Base-by-base conservation (phyloP, 164 flowering plant species). In the Sextonia rubra region DNA sequence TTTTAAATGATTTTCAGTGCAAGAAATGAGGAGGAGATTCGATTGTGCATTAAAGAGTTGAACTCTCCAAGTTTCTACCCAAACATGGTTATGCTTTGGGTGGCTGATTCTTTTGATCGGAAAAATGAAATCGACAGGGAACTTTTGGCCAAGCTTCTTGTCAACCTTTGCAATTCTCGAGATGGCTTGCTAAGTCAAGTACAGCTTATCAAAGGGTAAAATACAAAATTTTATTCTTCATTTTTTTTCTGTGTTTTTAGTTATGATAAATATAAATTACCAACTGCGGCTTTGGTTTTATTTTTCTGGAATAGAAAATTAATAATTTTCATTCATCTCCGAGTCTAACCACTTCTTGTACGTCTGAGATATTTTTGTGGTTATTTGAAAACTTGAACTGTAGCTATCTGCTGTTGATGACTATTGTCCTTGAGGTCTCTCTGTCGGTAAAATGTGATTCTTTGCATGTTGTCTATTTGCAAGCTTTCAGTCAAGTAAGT, bases 21-120 rank as follows among this genome's bases (percentile, higher is more conserved):
- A 11, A 83, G 83, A 71, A 93, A 90, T 80, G 91, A 84, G 77
- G 81, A 80, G 20, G 97, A 91, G 84, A 86, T 91, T 78, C 84
- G 79, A 47, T 69, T 77, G 22, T 90, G 97, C 82, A 80, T 91
- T 64, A 85, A 81, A 77, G 97, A 91, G 4, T 66, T 91, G 80
- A 85, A 89, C 68, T 74, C 90, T 20, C 90, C 92, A 9, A 68
- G 83, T 79, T 90, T 83, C 74, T 82, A 90, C 74, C 85, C 97
- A 29, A 70, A 88, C 3, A 86, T 91, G 91, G 78, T 91, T 17
- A 64, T 64, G 68, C 24, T 30, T 26, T 92, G 98, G 98, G 84
- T 92, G 24, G 80, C 81, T 14, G 91, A 92, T 75, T 92, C 98
- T 4, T 92, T 92, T 74, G 98, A 92, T 82, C 82, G 91, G 77